Conservation (phyloP, 2,329 filamentous ascomycete genomes). For the Mycosphaerelloides madeirae region DNA sequence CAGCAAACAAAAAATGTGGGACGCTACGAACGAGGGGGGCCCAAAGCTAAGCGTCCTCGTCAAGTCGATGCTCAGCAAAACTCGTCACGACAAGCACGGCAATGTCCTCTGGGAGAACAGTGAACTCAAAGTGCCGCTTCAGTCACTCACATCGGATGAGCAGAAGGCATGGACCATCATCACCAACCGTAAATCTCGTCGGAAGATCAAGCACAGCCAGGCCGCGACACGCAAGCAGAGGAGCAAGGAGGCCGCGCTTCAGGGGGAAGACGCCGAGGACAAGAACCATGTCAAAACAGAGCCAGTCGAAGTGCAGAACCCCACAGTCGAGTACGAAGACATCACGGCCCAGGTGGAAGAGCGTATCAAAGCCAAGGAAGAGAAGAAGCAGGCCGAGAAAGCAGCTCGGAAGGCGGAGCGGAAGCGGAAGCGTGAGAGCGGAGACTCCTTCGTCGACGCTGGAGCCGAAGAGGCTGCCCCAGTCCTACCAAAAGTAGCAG, state of each 20-base stretch:
- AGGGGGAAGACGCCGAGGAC: neutral
- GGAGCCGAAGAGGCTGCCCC: conserved; percentile 2
- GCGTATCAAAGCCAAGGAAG: conserved; percentile 29
- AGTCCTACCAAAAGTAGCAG: neutral
- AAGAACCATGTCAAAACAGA: neutral
- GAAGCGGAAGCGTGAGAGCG: conserved; percentile 31
- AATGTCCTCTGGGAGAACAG: conserved; percentile 6
- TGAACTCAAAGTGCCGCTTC: conserved; percentile 3
- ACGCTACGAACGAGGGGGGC: neutral
- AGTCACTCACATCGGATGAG: conserved; percentile 3
- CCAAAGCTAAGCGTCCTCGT: neutral
- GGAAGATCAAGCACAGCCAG: neutral
- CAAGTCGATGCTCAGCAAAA: neutral
- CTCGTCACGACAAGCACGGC: conserved; percentile 2
- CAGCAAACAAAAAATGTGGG: neutral
- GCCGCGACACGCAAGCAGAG: neutral
- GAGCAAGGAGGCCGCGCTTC: neutral
- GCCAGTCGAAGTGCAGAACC: neutral
- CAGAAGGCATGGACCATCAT: conserved; percentile 3
- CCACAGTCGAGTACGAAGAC: conserved; percentile 27
- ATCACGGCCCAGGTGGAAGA: conserved; percentile 29
- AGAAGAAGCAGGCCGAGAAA: conserved; percentile 20
- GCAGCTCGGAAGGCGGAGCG: conserved; percentile 17
- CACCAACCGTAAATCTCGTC: neutral
- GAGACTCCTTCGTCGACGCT: conserved; percentile 20